phyloP scores from a whole-genome alignment of 805 yeast species.

The Kluyveromyces dobzhanskii region DNA sequence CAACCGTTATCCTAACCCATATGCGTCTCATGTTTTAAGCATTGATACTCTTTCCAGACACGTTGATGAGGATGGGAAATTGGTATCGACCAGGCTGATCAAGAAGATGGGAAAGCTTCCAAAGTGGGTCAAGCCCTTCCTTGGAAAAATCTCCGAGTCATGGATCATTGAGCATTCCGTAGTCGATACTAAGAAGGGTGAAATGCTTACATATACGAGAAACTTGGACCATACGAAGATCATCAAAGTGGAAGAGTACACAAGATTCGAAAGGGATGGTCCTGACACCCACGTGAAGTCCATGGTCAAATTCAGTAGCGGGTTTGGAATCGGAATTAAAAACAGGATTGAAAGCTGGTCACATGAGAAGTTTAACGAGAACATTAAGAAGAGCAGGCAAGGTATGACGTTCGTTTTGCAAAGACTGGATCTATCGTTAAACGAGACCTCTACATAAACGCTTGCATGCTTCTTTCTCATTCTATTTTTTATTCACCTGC shows the following conservation, averaged over 20 bases:
- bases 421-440: slow-evolving; percentile 31
- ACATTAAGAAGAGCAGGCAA: slow-evolving; percentile 53
- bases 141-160: slow-evolving; percentile 60
- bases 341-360: slow-evolving; percentile 81
- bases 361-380: slow-evolving; percentile 56
- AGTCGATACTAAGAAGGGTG: slow-evolving; percentile 51
- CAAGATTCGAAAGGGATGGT: slow-evolving; percentile 31
- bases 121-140: slow-evolving; percentile 62
- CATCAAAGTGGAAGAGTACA: slow-evolving; percentile 70
- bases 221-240: slow-evolving; percentile 79
- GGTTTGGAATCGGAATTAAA: slow-evolving; percentile 48
- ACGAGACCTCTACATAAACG: not conserved
- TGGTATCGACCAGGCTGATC: slow-evolving; percentile 66
- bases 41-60: slow-evolving; percentile 63
- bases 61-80: slow-evolving; percentile 53
- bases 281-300: slow-evolving; percentile 42
- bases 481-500: too few species aligned
- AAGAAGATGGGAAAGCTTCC: slow-evolving; percentile 78
- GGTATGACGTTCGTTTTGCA: slow-evolving; percentile 79
- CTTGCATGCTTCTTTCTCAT: too few species aligned
- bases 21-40: slow-evolving; percentile 74
- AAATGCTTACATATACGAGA: slow-evolving; percentile 62
- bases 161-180: slow-evolving; percentile 78
- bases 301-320: slow-evolving; percentile 62
- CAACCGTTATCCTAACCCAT: slow-evolving; percentile 69